Conservation (phyloP, 352 stramenopile genomes). For the Peronospora farinosa region DNA sequence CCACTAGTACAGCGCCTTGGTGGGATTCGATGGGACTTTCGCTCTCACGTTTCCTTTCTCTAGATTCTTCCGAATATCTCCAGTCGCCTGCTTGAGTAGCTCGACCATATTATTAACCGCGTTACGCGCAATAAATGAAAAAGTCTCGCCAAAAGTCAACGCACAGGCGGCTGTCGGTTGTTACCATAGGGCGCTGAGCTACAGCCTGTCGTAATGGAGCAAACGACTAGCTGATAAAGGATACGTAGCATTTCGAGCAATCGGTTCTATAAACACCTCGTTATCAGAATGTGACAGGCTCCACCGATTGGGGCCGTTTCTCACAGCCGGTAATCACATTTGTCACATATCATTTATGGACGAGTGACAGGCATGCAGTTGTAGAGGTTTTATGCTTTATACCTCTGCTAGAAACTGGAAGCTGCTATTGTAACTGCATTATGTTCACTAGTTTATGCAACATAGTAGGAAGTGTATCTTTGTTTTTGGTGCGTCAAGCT, state of each 20-base stretch:
- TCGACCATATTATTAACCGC: no score
- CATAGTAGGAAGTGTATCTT: conserved; percentile 6
- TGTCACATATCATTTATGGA: conserved; percentile 9
- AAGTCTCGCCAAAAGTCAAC: background rate
- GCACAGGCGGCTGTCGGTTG: background rate
- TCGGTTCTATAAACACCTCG: background rate
- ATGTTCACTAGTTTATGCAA: background rate
- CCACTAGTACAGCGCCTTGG: no score
- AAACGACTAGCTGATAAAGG: background rate
- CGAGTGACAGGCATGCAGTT: background rate
- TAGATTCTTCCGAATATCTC: no score
- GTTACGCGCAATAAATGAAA: no score
- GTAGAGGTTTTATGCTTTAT: background rate
- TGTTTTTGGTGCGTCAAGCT: conserved; percentile 1
- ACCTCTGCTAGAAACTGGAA: background rate
- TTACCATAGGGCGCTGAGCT: background rate
- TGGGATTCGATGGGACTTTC: no score
- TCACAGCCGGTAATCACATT: conserved; percentile 19
- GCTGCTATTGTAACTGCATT: background rate
- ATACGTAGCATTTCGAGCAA: background rate
- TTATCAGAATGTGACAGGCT: conserved; percentile 7
- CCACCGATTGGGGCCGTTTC: conserved; percentile 2
- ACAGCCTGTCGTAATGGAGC: background rate
- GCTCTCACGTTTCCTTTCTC: no score
- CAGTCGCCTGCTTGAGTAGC: no score